Evolutionary conservation across 1,139 yeast species (phyloP), one percentile per base, ranked within the genome.

Genomic region (Suhomyces guaymorum): DNA sequence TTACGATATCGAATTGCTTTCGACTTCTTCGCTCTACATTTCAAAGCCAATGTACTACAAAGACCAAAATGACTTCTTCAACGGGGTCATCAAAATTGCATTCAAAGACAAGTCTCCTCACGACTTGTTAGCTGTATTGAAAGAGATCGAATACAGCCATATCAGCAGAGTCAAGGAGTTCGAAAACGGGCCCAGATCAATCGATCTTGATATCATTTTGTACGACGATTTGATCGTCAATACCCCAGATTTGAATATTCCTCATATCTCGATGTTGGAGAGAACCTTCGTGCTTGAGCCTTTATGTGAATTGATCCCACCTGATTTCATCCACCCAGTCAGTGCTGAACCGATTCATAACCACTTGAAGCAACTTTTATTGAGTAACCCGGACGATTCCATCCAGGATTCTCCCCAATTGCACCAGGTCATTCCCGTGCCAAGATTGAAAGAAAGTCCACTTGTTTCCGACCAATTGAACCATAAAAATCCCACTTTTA

Each of bases 211-310:
- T 59, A 87, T 92, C 15, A 50, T 92, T 10, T 62, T 92, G 15
- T 89, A 79, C 49, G 94, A 81, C 52, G 74, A 78, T 35, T 50
- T 70, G 18, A 72, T 75, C 15, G 46, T 74, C 16, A 83, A 82
- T 52, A 66, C 76, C 1, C 65, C 73, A 1, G 72, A 77, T 31
- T 71, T 92, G 48, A 75, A 74, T 18, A 70, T 92, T 13, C 99
- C 98, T 1, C 99, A 92, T 59, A 78, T 82, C 27, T 73, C 87
- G 35, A 84, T 92, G 89, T 69, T 88, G 35, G 96, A 89, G 46
- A 73, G 99, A 41, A 77, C 90, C 1, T 92, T 92, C 69, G 99
- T 94, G 9, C 61, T 94, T 32, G 82, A 82, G 41, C 99, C 99
- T 2, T 66, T 94, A 29, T 80, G 88, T 54, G 97, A 94, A 57